A percentile compares a stretch with the other conserved stretches of the same genome.
phyloP scores from a whole-genome alignment of 176 grass and related monocot genomes.

The Ensete glaucum region DNA sequence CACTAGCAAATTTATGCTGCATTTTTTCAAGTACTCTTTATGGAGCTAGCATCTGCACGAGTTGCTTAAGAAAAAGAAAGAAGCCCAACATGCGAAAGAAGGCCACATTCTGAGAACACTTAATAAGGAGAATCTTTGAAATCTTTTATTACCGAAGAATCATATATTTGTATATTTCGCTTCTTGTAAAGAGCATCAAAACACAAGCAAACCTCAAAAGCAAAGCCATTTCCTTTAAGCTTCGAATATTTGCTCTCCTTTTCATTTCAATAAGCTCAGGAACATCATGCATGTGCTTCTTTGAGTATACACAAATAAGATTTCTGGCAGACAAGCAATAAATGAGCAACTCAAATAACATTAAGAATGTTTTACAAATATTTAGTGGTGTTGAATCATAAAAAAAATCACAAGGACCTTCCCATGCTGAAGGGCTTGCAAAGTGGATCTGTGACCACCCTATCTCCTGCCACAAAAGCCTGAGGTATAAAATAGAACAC shows the following conservation, averaged over 20 bases:
- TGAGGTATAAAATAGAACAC: conserved; percentile 26
- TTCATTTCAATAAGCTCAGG: conserved; percentile 89
- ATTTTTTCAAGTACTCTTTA: no score
- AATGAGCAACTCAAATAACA: neutral
- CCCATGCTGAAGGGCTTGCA: conserved; percentile 99
- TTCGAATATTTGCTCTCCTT: conserved; percentile 86
- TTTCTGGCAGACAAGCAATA: conserved; percentile 44
- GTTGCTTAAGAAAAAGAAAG: no score
- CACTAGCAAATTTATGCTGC: no score
- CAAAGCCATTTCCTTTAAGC: conserved; percentile 98
- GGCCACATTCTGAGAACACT: no score
- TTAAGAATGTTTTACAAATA: neutral
- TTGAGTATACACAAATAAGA: conserved; percentile 87
- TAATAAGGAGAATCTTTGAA: no score
- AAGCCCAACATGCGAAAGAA: no score
- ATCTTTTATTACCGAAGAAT: no score
- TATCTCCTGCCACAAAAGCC: conserved; percentile 92
- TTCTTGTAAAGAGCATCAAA: neutral
- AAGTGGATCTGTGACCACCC: conserved; percentile 83
- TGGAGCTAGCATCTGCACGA: no score
- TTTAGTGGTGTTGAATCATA: neutral
- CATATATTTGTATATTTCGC: neutral
- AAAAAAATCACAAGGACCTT: conserved; percentile 44
- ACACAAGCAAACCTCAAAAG: conserved; percentile 58
- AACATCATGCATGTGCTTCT: conserved; percentile 97